Conservation (phyloP, 1,139 yeast species). For the Blastobotrys malaysiensis region DNA sequence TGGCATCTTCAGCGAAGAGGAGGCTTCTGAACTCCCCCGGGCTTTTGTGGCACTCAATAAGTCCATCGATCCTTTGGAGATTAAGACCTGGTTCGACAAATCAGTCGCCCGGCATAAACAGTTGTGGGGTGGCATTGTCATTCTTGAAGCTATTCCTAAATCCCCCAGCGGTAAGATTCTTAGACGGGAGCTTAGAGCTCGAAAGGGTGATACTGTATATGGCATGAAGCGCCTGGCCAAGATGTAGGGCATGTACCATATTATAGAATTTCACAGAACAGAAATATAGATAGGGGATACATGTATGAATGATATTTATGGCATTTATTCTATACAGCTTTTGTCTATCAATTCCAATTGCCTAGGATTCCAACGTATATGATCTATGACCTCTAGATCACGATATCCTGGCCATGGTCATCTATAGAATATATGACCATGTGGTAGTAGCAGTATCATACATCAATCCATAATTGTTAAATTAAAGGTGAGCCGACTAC, state of each 20-base stretch:
- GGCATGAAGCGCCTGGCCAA: slow-evolving; percentile 12
- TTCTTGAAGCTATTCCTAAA: slow-evolving; percentile 35
- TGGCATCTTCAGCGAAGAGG: slow-evolving; percentile 30
- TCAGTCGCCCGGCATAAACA: slow-evolving; percentile 37
- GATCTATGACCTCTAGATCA: no score
- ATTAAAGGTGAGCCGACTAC: no score
- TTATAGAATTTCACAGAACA: no score
- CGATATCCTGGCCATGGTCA: no score
- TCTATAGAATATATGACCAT: no score
- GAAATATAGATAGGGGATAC: no score
- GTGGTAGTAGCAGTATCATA: no score
- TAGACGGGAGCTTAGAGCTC: slow-evolving; percentile 29
- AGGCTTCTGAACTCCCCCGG: slow-evolving; percentile 36
- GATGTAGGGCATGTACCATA: slow-evolving; percentile 10
- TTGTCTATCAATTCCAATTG: no score
- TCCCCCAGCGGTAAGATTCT: slow-evolving; percentile 38
- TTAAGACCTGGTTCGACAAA: slow-evolving; percentile 32
- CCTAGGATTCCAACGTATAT: no score
- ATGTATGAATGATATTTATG: no score
- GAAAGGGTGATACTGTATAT: slow-evolving; percentile 20
- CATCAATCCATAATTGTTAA: no score
- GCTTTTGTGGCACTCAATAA: slow-evolving; percentile 32
- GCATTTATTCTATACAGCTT: no score
- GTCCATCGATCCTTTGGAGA: slow-evolving; percentile 20
- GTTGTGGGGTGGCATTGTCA: slow-evolving; percentile 38